Percentiles rank a stretch among this genome's conserved stretches.
These are phyloP conservation scores for Pythium aquatile DNA, from an alignment of 352 stramenopile species.

Conservation along the genomic window DNA sequence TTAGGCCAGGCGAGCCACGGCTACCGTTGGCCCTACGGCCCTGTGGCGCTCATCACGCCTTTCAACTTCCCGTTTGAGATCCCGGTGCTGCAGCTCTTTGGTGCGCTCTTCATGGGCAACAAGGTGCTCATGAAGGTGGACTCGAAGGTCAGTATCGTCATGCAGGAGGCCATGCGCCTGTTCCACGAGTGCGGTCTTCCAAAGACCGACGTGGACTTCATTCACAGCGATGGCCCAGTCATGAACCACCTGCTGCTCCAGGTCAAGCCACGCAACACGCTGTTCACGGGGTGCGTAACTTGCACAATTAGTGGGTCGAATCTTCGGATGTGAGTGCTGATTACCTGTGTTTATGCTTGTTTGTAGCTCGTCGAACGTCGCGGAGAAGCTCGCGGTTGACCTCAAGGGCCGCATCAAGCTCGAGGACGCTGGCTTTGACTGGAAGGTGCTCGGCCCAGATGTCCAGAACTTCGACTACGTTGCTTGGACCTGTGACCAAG, in stretches of 20 bases:
- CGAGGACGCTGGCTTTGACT: conserved; percentile 99
- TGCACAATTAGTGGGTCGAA: background rate
- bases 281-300: conserved; percentile 92
- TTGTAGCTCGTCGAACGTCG: conserved; percentile 85
- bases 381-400: conserved; percentile 91
- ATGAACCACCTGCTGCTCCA: conserved; percentile 95
- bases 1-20: conserved; percentile 93
- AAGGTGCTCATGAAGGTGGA: conserved; percentile 96
- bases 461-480: conserved; percentile 97
- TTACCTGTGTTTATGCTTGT: background rate
- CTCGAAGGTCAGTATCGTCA: conserved; percentile 96
- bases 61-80: conserved; percentile 99
- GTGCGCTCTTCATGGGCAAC: conserved; percentile 98
- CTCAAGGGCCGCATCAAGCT: conserved; percentile 93
- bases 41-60: conserved; percentile 95
- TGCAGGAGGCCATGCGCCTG: conserved; percentile 97
- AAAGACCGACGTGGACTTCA: conserved; percentile 94
- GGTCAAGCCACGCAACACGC: conserved; percentile 93
- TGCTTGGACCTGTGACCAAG: conserved; percentile 97
- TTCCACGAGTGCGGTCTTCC: conserved; percentile 96
- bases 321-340: background rate
- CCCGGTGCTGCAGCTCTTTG: conserved; percentile 98
- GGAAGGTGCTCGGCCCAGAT: conserved; percentile 97
- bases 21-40: conserved; percentile 96
- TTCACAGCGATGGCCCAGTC: conserved; percentile 93